These are phyloP conservation scores for Neonectria sp. DNA, from an alignment of 2,329 filamentous ascomycete genomes.

Conservation along the genomic window DNA sequence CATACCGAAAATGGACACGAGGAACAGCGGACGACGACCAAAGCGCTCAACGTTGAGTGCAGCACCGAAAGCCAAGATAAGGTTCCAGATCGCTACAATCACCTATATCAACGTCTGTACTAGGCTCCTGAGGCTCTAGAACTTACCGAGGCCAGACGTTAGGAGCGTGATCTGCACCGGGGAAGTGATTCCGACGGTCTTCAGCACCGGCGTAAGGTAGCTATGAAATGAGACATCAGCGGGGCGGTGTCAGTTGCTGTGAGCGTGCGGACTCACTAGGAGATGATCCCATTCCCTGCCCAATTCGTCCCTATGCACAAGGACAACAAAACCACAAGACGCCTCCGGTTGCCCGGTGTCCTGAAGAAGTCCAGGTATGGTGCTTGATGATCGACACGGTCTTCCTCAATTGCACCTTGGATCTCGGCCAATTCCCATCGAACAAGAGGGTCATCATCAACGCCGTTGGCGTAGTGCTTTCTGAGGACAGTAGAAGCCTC, in stretches of 20 bases:
- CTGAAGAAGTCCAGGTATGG: conserved; percentile 69
- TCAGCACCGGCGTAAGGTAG: conserved; percentile 2
- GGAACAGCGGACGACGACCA: conserved; percentile 5
- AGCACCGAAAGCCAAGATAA: conserved; percentile 24
- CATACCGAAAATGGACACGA: conserved; percentile 6
- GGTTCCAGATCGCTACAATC: conserved; percentile 11
- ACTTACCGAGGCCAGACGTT: conserved; percentile 1
- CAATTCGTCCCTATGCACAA: conserved; percentile 78
- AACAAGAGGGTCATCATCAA: neutral
- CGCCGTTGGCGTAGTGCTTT: neutral
- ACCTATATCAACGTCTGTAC: no score
- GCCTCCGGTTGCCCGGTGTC: conserved; percentile 74
- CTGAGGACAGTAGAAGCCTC: neutral
- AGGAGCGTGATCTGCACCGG: neutral
- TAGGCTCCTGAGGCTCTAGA: neutral
- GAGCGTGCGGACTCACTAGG: conserved; percentile 36
- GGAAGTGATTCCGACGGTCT: conserved; percentile 5
- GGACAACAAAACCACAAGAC: conserved; percentile 71
- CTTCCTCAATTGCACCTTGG: neutral
- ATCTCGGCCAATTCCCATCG: neutral
- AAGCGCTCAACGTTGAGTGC: conserved; percentile 26
- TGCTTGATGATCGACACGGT: neutral
- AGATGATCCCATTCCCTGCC: conserved; percentile 75
- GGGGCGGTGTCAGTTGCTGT: no score
- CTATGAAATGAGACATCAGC: neutral